Percentiles rank a stretch among this genome's conserved stretches.
phyloP scores from a whole-genome alignment of 192 early-diverging fungal genomes.

The Entomortierella parvispora region DNA sequence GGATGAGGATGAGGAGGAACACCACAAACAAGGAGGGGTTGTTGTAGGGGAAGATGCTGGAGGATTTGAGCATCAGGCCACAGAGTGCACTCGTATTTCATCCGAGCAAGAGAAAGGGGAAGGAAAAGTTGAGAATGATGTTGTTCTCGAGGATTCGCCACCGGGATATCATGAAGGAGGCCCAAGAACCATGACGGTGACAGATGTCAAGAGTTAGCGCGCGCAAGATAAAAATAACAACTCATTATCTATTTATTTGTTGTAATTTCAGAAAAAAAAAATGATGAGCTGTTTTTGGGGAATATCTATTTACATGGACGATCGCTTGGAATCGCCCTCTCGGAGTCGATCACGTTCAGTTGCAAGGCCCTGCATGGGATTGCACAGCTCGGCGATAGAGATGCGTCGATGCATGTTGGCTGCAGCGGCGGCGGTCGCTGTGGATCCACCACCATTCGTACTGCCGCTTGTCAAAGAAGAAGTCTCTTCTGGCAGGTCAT shows the following conservation, averaged over 20 bases:
- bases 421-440: not conserved
- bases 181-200: no score
- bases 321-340: not conserved
- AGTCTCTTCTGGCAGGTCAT: conserved; percentile 8
- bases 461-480: conserved; percentile 4
- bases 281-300: no score
- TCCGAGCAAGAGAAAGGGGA: no score
- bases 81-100: no score
- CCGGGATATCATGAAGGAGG: no score
- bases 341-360: conserved; percentile 18
- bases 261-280: no score
- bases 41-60: not conserved
- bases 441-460: conserved; percentile 1
- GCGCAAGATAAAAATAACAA: no score
- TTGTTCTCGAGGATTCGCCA: no score
- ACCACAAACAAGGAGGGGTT: conserved; percentile 3
- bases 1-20: conserved; percentile 24
- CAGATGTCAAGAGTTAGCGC: no score
- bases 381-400: conserved; percentile 50
- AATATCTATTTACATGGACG: not conserved
- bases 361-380: conserved; percentile 47
- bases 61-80: not conserved
- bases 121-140: no score
- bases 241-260: no score
- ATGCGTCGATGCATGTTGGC: conserved; percentile 48